Evolutionary conservation across 805 yeast genomes (phyloP), one percentile per base, ranked within the genome.

Genomic region (Saccharomycopsis guyanensis): DNA sequence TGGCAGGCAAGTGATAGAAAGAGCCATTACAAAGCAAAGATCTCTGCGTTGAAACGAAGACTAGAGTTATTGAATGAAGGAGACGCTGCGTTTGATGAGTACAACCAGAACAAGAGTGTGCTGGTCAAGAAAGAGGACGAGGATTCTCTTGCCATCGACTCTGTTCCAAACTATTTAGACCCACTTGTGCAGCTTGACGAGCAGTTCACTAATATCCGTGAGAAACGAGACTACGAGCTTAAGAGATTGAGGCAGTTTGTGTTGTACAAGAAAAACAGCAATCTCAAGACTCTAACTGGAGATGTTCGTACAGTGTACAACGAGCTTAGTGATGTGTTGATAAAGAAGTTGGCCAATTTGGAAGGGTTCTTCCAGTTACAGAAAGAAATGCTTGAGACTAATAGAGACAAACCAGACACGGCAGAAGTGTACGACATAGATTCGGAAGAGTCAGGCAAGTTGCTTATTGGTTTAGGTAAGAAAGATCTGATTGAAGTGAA

Each of bases 301-400:
- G 38, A 45, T 7, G 13, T 39, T 3, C 38, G 15, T 8, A 16
- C 35, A 10, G 25, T 36, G 5, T 34, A 38, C 41, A 37, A 33
- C 4, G 41, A 47, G 35, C 20, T 45, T 18, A 15, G 33, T 27
- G 32, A 34, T 18, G 29, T 22, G 10, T 36, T 49, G 32, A 16
- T 37, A 5, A 27, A 27, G 19, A 51, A 49, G 32, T 25, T 51
- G 24, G 34, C 29, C 15, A 51, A 51, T 38, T 34, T 51, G n/a
- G 53, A 45, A 20, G 46, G 43, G 27, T 49, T 45, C 32, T 47
- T 47, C 23, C 18, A 16, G 13, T 39, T 47, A 12, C 53, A 50
- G 40, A 43, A 38, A 36, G 40, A 31, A 16, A 36, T 47, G 12
- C 25, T 45, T 31, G 35, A 40, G 22, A 3, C 25, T 19, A 40